Conservation (phyloP, 345 rosid genomes). For the Gossypium anomalum region DNA sequence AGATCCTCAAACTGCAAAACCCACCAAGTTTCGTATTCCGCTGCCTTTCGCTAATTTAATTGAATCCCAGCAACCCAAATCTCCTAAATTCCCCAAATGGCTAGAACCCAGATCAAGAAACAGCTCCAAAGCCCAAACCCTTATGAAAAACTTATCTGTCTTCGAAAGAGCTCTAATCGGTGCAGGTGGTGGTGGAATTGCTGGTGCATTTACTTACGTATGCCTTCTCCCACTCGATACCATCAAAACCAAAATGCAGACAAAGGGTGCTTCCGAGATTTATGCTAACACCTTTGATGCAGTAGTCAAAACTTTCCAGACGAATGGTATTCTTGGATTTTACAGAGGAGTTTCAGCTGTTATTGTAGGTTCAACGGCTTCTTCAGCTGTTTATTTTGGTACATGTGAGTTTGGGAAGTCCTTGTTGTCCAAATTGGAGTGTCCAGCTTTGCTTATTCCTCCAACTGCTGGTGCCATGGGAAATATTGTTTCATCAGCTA, state of each 20-base stretch:
- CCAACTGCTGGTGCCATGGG: slow-evolving; percentile 99
- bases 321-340: slow-evolving; percentile 74
- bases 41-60: slow-evolving; percentile 49
- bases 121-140: slow-evolving; percentile 41
- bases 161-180: slow-evolving; percentile 79
- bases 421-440: slow-evolving; percentile 54
- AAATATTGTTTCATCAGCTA: slow-evolving; percentile 81
- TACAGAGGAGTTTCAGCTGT: slow-evolving; percentile 92
- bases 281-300: slow-evolving; percentile 72
- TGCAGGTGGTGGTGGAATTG: slow-evolving; percentile 81
- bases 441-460: slow-evolving; percentile 69
- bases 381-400: slow-evolving; percentile 87
- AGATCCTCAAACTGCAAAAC: neutral
- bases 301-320: slow-evolving; percentile 62
- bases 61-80: slow-evolving; percentile 28
- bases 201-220: slow-evolving; percentile 89
- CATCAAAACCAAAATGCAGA: slow-evolving; percentile 85
- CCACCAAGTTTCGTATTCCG: neutral
- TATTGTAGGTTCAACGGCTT: slow-evolving; percentile 84
- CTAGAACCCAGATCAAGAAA: slow-evolving; percentile 42
- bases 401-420: slow-evolving; percentile 97
- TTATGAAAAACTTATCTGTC: slow-evolving; percentile 67
- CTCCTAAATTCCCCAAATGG: slow-evolving; percentile 35
- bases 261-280: slow-evolving; percentile 75
- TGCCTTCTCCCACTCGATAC: slow-evolving; percentile 83